Evolutionary conservation across 768 basidiomycete genomes (phyloP), one percentile per base, ranked within the genome.

Genomic region (Russula sp.): DNA sequence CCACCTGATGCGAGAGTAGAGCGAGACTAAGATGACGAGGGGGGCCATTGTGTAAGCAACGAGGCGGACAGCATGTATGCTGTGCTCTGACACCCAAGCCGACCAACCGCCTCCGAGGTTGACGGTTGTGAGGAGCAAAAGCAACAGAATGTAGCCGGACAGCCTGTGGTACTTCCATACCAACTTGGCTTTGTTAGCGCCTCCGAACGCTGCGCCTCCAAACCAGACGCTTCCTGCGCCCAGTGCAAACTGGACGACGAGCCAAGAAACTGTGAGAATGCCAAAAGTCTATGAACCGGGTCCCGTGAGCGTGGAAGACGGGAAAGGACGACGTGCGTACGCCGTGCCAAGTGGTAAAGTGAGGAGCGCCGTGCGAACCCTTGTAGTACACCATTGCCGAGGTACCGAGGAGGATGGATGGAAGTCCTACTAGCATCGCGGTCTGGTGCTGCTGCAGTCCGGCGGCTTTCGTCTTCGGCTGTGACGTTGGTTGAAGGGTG

Each of bases 121-220:
- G 3, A 82, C 79, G 0, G 88, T 88, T 45, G 82, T 71, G 40
- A 93, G 69, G 39, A 89, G 71, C 6, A 83, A 64, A 0, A 84
- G 78, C 58, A 89, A 82, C 11, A 93, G 72, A 18, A 86, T 52
- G 67, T 94, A 94, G 9, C 92, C 92, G 0, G 88, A 90, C 18
- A 87, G 64, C 65, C 91, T 77, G 69, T 94, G 91, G 67, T 90
- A 93, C 71, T 92, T 94, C 87, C 91, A 94, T 20, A 92, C 62
- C 1, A 76, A 71, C 72, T 89, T 93, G 14, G 90, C 89, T 71
- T 82, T 86, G 49, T 77, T 72, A 14, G 82, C 84, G 1, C 90
- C 89, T 5, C 91, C 89, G 70, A 92, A 88, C 0, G 78, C 77
- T 16, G 77, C 78, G 11, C 91, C 91, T 7, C 75, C 79, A 64